Evolutionary conservation across 371 early-diverging fungal genomes (phyloP), one percentile per base, ranked within the genome.

Genomic region (Mycotypha africana): DNA sequence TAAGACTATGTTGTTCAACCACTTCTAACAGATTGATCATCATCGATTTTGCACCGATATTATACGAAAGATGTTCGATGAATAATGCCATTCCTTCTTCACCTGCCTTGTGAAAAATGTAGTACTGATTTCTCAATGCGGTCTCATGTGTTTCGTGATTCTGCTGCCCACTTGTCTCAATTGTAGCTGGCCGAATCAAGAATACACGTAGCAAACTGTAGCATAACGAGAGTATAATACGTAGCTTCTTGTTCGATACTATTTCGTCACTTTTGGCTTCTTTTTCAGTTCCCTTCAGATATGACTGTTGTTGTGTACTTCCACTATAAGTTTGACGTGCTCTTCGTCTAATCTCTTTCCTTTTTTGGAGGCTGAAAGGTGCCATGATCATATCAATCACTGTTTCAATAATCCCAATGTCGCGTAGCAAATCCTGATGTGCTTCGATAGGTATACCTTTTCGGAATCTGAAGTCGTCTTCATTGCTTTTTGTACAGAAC

Each of bases 401-500:
- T 6, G 62, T 43, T 24, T 74, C 67, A 23, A 77, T 58, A 14
- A 76, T 58, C 0, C 76, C 76, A 22, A 60, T 64, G 33, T 80
- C 80, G 10, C 78, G 62, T 15, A 80, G 42, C 17, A 80, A 38
- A 1, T 54, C 58, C 56, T 80, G 80, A 36, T 80, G 74, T 34
- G 66, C 56, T 42, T 59, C 47, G 3, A 59, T 54, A 1, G 80
- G 74, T 7, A 69, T 31, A 2, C 80, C 80, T 19, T 58, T 55
- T 2, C 80, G 61, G 19, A 58, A 56, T 5, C 61, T 38, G 1
- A 60, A 56, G 51, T 80, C 71, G 0, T 42, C 11, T 31, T 74
- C 68, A 9, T 45, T 56, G 19, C 76, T 77, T 22, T 63, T 44
- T 2, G 80, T 72, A 36, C 73, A 71, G 37, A 77, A 80, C 8